Evolutionary conservation across 2,329 filamentous ascomycete genomes (phyloP).

Genomic region (Thelonectria rubi): DNA sequence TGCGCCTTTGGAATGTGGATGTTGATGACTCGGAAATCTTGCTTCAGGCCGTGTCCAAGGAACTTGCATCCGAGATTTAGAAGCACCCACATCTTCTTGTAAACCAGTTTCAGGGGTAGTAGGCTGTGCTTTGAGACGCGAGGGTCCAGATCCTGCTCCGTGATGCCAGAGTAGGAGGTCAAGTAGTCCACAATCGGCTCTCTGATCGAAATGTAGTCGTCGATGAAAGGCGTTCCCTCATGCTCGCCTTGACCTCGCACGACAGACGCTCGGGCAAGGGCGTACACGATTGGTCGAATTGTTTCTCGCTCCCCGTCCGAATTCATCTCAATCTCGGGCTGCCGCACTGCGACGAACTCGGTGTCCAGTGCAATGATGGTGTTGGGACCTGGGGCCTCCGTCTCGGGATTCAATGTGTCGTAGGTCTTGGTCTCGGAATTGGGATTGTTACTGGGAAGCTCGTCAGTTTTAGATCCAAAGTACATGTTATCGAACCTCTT

Average conservation of each 20-base stretch:
- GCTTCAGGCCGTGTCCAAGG: conserved; percentile 90
- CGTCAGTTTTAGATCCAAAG: conserved; percentile 18
- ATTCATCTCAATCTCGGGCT: conserved; percentile 95
- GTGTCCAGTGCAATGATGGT: conserved; percentile 91
- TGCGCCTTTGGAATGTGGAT: conserved; percentile 92
- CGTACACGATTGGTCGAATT: conserved; percentile 88
- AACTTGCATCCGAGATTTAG: conserved; percentile 95
- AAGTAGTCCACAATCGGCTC: conserved; percentile 96
- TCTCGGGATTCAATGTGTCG: conserved; percentile 61
- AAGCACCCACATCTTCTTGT: conserved; percentile 98
- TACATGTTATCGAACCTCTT: conserved; percentile 34
- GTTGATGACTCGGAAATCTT: conserved; percentile 98
- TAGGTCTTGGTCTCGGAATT: conserved; percentile 62
- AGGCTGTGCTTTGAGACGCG: conserved; percentile 82
- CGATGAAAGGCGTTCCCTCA: conserved; percentile 89
- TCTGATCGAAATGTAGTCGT: conserved; percentile 93
- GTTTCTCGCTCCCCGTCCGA: conserved; percentile 91
- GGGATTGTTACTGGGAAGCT: conserved; percentile 49
- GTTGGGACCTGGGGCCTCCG: conserved; percentile 74
- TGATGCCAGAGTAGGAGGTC: conserved; percentile 93
- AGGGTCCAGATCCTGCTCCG: conserved; percentile 83
- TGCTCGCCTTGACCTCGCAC: conserved; percentile 80
- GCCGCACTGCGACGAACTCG: conserved; percentile 92
- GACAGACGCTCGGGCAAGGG: conserved; percentile 91
- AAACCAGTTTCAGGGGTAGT: conserved; percentile 87